A percentile compares a stretch with the other conserved stretches of the same genome.
Conservation (phyloP, 2,329 filamentous ascomycete genomes). For the Eurotiales sp. region DNA sequence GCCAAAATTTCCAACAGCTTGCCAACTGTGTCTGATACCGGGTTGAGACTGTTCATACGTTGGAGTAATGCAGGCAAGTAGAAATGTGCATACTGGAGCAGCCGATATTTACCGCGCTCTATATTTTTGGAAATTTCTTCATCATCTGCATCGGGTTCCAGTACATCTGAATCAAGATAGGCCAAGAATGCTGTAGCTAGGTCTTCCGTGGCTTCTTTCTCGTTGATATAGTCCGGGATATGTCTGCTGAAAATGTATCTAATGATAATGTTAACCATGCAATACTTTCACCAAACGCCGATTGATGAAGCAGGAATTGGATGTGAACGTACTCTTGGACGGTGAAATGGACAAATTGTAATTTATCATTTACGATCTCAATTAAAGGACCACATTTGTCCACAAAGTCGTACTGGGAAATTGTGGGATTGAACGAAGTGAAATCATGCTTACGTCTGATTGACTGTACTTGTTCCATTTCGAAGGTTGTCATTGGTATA, state of each 20-base stretch:
- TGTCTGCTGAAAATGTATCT: not conserved
- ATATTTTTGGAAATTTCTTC: not conserved
- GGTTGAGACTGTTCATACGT: not conserved
- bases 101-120: not conserved
- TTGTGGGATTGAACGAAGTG: slow-evolving; percentile 3
- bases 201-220: not conserved
- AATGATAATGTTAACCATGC: not conserved
- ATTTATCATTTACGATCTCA: slow-evolving; percentile 24
- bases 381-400: slow-evolving; percentile 29
- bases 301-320: not conserved
- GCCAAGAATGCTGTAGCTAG: not conserved
- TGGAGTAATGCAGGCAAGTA: not conserved
- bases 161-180: not conserved
- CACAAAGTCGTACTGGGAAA: too few relatives aligned
- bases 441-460: too few relatives aligned
- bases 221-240: not conserved
- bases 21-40: not conserved
- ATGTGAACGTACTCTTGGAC: slow-evolving; percentile 40
- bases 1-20: not conserved
- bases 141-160: not conserved
- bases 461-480: slow-evolving; percentile 23
- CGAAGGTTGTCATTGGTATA: slow-evolving; percentile 16
- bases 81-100: not conserved
- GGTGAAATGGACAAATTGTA: slow-evolving; percentile 34
- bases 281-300: not conserved